Percentiles rank a stretch among this genome's conserved stretches.
phyloP scores from a whole-genome alignment of 495 filamentous ascomycete species.

The Chaetomium tenue region DNA sequence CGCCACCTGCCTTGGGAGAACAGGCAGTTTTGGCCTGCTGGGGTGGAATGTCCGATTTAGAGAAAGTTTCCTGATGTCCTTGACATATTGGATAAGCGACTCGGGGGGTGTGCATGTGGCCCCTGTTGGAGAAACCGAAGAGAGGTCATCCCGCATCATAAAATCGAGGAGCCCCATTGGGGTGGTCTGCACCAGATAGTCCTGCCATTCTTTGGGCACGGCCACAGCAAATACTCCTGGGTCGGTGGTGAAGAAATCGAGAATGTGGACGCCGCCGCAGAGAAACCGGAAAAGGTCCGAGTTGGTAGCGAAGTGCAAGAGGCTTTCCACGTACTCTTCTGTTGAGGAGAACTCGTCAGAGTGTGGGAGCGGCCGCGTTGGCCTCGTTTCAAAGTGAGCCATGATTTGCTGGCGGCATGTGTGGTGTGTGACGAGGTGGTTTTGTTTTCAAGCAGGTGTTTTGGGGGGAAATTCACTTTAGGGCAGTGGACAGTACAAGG shows the following conservation, averaged over 20 bases:
- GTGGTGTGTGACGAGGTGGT: not conserved
- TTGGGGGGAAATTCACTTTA: not conserved
- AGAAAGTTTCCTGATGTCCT: slow-evolving; percentile 66
- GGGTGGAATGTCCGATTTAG: slow-evolving; percentile 60
- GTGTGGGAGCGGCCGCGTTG: slow-evolving; percentile 45
- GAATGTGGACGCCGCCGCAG: slow-evolving; percentile 89
- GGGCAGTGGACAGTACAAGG: not conserved
- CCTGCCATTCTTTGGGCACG: slow-evolving; percentile 75
- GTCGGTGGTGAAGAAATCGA: slow-evolving; percentile 91
- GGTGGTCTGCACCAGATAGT: slow-evolving; percentile 67
- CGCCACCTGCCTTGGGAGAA: slow-evolving; percentile 65
- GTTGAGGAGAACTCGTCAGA: slow-evolving; percentile 45
- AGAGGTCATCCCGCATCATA: slow-evolving; percentile 71
- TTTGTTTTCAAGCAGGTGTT: not conserved
- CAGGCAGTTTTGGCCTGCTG: slow-evolving; percentile 42
- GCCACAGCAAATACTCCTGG: slow-evolving; percentile 70
- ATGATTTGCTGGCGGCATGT: slow-evolving; percentile 13
- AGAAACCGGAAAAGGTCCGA: slow-evolving; percentile 79
- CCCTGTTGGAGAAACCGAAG: slow-evolving; percentile 32
- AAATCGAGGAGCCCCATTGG: slow-evolving; percentile 74
- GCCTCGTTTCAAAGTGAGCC: slow-evolving; percentile 36
- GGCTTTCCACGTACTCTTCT: slow-evolving; percentile 73
- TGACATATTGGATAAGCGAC: slow-evolving; percentile 70
- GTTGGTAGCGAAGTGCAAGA: slow-evolving; percentile 71
- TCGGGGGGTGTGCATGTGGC: slow-evolving; percentile 58